These are phyloP conservation scores for Plectosphaerella sp. DNA, from an alignment of 2,329 filamentous ascomycete species.

Conservation along the genomic window DNA sequence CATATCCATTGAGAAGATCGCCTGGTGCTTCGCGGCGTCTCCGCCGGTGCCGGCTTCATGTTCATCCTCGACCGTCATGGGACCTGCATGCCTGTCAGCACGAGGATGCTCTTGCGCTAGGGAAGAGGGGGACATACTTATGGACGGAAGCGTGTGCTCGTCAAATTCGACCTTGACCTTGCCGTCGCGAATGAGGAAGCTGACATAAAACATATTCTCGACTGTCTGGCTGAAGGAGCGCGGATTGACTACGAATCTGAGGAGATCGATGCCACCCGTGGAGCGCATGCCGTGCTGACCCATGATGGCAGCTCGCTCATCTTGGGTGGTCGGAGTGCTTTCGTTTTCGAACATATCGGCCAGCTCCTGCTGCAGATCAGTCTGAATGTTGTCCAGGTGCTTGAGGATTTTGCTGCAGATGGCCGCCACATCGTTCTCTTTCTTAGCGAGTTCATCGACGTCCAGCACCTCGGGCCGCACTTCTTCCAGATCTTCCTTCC, in stretches of 20 bases:
- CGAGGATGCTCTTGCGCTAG: conserved; percentile 4
- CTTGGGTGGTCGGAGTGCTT: conserved; percentile 19
- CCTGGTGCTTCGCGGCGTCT: conserved; percentile 69
- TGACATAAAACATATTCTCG: conserved; percentile 95
- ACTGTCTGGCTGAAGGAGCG: conserved; percentile 88
- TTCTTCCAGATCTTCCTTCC: conserved; percentile 62
- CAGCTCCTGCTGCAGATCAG: conserved; percentile 41
- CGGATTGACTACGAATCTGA: conserved; percentile 88
- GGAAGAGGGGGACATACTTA: conserved; percentile 55
- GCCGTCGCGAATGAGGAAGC: conserved; percentile 88
- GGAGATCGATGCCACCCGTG: conserved; percentile 69
- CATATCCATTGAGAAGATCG: conserved; percentile 85
- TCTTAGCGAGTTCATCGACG: conserved; percentile 68
- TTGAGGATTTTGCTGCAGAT: conserved; percentile 73
- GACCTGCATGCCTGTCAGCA: conserved; percentile 21
- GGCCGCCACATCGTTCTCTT: conserved; percentile 73
- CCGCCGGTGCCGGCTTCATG: conserved; percentile 42
- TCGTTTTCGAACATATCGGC: conserved; percentile 28
- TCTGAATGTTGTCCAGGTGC: conserved; percentile 49
- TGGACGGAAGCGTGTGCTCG: conserved; percentile 67
- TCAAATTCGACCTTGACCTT: conserved; percentile 71
- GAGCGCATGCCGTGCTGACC: conserved; percentile 60
- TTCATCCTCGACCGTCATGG: conserved; percentile 35
- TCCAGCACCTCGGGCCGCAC: conserved; percentile 75
- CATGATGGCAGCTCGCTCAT: conserved; percentile 50